phyloP scores from a whole-genome alignment of 768 basidiomycete species.

The Sistotremastrum niveocremeum region DNA sequence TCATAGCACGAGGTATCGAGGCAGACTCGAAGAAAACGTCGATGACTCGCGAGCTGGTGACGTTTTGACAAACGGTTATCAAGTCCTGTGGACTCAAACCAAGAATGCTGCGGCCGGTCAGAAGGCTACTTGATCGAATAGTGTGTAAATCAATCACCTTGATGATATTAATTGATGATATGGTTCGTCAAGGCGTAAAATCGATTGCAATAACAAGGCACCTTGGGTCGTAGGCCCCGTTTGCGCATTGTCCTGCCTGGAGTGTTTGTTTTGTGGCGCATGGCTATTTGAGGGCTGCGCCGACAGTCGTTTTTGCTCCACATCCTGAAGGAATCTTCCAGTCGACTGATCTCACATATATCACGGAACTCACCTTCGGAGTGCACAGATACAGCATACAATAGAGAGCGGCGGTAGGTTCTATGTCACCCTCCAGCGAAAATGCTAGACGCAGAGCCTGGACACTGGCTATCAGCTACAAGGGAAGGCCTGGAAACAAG shows the following conservation, averaged over 20 bases:
- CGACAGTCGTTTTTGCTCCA: slow-evolving; percentile 12
- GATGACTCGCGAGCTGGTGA: slow-evolving; percentile 64
- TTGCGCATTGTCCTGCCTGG: slow-evolving; percentile 19
- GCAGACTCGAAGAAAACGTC: slow-evolving; percentile 64
- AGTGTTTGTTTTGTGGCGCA: slow-evolving; percentile 8
- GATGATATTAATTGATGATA: slow-evolving; percentile 56
- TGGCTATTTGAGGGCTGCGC: neutral
- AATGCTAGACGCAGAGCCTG: no score
- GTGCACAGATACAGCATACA: no score
- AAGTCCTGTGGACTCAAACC: slow-evolving; percentile 46
- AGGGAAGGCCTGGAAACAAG: no score
- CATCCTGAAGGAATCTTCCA: neutral
- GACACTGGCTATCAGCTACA: no score
- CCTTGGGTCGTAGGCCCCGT: slow-evolving; percentile 71
- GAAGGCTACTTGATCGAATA: neutral
- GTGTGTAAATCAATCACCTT: slow-evolving; percentile 33
- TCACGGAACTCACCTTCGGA: no score
- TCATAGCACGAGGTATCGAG: slow-evolving; percentile 46
- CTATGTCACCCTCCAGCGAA: no score
- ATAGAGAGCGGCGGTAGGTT: no score
- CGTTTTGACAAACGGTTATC: slow-evolving; percentile 43
- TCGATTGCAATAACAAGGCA: slow-evolving; percentile 69
- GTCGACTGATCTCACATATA: no score
- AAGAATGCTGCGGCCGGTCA: slow-evolving; percentile 31
- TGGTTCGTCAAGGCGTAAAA: slow-evolving; percentile 55